Conservation (phyloP, 1,139 yeast species). For the Hyphopichia pseudoburtonii region DNA sequence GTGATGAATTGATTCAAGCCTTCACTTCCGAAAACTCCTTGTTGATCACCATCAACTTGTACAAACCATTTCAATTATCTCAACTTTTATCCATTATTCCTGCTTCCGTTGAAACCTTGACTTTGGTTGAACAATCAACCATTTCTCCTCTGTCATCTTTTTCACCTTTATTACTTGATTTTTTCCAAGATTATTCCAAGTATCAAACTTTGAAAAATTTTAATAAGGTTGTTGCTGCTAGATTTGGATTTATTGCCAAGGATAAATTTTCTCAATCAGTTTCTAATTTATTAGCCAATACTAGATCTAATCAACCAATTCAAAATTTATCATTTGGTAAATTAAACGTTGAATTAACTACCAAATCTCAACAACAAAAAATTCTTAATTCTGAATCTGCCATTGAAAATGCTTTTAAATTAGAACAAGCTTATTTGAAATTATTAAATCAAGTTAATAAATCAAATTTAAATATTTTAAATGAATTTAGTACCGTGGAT, state of each 20-base stretch:
- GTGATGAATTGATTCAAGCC: conserved; percentile 42
- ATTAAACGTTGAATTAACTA: conserved; percentile 25
- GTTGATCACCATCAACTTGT: conserved; percentile 58
- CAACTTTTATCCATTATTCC: conserved; percentile 56
- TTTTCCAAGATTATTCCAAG: conserved; percentile 59
- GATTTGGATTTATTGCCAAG: conserved; percentile 48
- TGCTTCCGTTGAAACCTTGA: conserved; percentile 53
- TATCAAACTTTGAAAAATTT: conserved; percentile 48
- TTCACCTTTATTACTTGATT: conserved; percentile 71
- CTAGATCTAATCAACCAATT: conserved; percentile 52
- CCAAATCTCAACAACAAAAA: conserved; percentile 27
- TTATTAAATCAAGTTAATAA: conserved; percentile 67
- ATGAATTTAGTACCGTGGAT: conserved; percentile 41
- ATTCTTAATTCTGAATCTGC: conserved; percentile 30
- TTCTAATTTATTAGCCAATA: conserved; percentile 52
- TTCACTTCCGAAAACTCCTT: conserved; percentile 46
- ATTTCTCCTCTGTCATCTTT: conserved; percentile 45
- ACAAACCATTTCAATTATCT: conserved; percentile 67
- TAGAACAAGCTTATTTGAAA: conserved; percentile 79
- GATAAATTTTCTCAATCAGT: conserved; percentile 48
- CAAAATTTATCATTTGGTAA: conserved; percentile 68
- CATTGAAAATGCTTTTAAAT: conserved; percentile 44
- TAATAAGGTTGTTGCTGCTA: conserved; percentile 58
- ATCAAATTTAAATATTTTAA: conserved; percentile 54
- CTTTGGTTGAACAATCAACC: conserved; percentile 62